Evolutionary conservation across 2,329 filamentous ascomycete genomes (phyloP).

Genomic region (Tolypocladium album): DNA sequence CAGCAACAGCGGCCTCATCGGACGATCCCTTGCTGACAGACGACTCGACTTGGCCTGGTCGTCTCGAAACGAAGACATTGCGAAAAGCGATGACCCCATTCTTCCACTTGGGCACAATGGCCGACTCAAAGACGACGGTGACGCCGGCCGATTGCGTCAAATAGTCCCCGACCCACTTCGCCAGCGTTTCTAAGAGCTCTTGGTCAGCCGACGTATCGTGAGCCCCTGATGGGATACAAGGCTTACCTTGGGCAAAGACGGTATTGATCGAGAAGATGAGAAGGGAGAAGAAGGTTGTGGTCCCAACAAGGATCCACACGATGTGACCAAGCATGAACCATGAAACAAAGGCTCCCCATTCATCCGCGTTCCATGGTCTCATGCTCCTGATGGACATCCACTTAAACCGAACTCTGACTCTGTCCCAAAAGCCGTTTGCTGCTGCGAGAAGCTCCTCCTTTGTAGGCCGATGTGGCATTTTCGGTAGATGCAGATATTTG

Average conservation of each 20-base stretch:
- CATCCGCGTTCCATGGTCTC: slow-evolving; percentile 88
- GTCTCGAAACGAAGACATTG: slow-evolving; percentile 89
- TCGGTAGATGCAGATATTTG: slow-evolving; percentile 50
- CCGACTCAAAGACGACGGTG: slow-evolving; percentile 92
- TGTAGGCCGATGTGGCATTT: slow-evolving; percentile 76
- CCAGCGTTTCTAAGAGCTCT: slow-evolving; percentile 62
- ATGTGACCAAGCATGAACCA: slow-evolving; percentile 93
- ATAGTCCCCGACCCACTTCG: slow-evolving; percentile 90
- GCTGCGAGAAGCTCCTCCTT: slow-evolving; percentile 90
- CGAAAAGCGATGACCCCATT: slow-evolving; percentile 93
- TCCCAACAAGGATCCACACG: slow-evolving; percentile 91
- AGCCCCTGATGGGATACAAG: background rate
- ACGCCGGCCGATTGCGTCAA: slow-evolving; percentile 87
- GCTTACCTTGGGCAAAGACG: slow-evolving; percentile 79
- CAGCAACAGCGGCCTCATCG: slow-evolving; percentile 75
- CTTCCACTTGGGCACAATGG: slow-evolving; percentile 92
- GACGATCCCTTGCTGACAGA: slow-evolving; percentile 91
- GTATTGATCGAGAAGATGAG: slow-evolving; percentile 89
- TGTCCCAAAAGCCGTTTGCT: slow-evolving; percentile 85
- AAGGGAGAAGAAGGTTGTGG: slow-evolving; percentile 92
- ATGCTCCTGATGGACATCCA: slow-evolving; percentile 95
- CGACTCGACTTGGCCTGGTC: slow-evolving; percentile 71
- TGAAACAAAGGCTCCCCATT: slow-evolving; percentile 88
- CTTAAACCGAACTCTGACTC: slow-evolving; percentile 86
- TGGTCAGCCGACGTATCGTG: slow-evolving; percentile 4